Percentiles rank a stretch among this genome's conserved stretches.
Evolutionary conservation across 2,329 filamentous ascomycete species (phyloP).

Genomic region (Chrysoporthe deuterocubensis): DNA sequence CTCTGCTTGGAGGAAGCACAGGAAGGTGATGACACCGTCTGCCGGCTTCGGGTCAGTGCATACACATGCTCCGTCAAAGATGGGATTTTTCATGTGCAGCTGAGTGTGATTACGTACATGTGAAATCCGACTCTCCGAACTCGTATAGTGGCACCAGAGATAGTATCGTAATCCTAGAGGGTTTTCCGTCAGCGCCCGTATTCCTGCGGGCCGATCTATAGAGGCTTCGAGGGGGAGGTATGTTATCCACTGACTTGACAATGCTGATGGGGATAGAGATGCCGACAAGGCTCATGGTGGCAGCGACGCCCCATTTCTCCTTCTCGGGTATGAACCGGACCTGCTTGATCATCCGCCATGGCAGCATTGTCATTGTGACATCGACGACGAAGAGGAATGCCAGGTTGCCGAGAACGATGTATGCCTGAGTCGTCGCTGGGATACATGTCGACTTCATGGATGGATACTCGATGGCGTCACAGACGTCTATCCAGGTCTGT

Average conservation of each 20-base stretch:
- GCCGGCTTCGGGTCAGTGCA: neutral
- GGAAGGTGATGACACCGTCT: conserved; percentile 20
- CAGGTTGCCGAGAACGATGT: neutral
- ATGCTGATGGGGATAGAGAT: conserved; percentile 26
- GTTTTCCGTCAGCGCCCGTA: neutral
- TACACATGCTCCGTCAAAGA: neutral
- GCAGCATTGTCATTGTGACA: conserved; percentile 6
- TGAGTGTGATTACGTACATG: conserved; percentile 13
- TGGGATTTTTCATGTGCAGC: neutral
- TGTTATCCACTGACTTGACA: conserved; percentile 16
- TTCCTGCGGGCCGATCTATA: too few relatives aligned
- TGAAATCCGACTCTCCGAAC: conserved; percentile 21
- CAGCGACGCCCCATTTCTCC: conserved; percentile 23
- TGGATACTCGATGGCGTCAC: conserved; percentile 5
- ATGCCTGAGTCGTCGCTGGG: conserved; percentile 6
- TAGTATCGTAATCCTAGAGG: neutral
- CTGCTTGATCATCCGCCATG: conserved; percentile 18
- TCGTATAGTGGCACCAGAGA: conserved; percentile 8
- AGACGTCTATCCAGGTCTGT: conserved; percentile 1
- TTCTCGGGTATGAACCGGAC: conserved; percentile 18
- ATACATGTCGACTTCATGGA: conserved; percentile 2
- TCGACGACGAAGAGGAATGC: conserved; percentile 14
- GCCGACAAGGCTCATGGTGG: conserved; percentile 30
- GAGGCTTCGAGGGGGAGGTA: neutral
- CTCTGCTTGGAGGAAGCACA: conserved; percentile 21